Percentiles rank a stretch among this genome's conserved stretches.
These are phyloP conservation scores for Centaurea solstitialis DNA, from an alignment of 129 eudicot genomes.

Conservation along the genomic window DNA sequence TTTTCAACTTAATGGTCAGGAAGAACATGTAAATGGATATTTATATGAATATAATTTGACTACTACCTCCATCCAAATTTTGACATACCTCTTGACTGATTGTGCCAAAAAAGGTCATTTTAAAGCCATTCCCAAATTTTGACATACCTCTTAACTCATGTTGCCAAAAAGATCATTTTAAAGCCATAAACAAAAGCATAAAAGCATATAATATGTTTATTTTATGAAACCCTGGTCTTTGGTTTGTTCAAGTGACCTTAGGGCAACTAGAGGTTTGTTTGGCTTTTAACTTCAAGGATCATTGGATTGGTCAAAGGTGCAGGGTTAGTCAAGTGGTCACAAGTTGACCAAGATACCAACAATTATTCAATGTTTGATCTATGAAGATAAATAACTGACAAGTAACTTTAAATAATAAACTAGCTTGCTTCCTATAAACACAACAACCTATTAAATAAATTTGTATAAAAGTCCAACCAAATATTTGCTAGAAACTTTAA, in stretches of 20 bases:
- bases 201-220: neutral
- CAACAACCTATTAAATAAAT: neutral
- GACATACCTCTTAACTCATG: neutral
- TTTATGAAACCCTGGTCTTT: neutral
- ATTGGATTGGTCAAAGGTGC: too few relatives aligned
- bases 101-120: neutral
- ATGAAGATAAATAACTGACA: neutral
- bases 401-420: neutral
- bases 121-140: neutral
- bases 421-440: neutral
- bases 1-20: neutral
- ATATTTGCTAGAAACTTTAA: neutral
- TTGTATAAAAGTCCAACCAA: conserved; percentile 10
- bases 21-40: neutral
- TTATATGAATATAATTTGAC: neutral
- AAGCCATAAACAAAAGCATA: neutral
- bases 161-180: neutral
- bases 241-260: neutral
- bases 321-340: too few relatives aligned
- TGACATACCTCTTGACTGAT: neutral
- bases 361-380: neutral
- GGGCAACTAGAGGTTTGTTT: neutral
- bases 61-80: neutral
- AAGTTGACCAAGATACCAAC: too few relatives aligned
- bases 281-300: neutral